Percentiles rank a stretch among this genome's conserved stretches.
phyloP scores from a whole-genome alignment of 108 stramenopile genomes.

The Cyclotella cryptica region DNA sequence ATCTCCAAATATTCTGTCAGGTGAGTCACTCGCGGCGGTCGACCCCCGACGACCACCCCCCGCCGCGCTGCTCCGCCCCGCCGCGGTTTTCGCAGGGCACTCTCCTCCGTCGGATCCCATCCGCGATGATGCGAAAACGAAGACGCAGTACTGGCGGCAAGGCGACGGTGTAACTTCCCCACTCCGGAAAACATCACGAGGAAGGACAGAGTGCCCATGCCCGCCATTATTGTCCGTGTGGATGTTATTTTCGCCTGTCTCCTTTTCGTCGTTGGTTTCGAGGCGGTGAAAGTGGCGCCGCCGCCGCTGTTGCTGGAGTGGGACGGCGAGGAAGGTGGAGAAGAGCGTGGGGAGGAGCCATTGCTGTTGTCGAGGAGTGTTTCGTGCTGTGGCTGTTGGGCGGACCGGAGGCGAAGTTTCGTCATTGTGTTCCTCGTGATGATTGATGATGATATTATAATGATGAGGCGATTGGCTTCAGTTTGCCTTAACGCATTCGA shows the following conservation, averaged over 20 bases:
- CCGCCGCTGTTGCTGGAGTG: background rate
- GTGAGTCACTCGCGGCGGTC: too few relatives aligned
- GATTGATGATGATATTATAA: too few relatives aligned
- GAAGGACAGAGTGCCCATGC: background rate
- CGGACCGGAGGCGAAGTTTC: background rate
- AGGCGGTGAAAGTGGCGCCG: background rate
- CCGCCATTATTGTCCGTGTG: background rate
- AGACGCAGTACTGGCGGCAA: background rate
- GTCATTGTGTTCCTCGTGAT: background rate
- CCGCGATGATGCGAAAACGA: background rate
- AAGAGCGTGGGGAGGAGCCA: background rate
- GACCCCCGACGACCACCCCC: too few relatives aligned
- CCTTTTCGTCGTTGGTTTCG: background rate
- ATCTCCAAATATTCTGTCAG: background rate
- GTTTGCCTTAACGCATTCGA: too few relatives aligned
- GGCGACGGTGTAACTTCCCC: background rate
- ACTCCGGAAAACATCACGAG: background rate
- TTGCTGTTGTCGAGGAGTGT: background rate
- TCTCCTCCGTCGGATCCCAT: background rate
- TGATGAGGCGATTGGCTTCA: too few relatives aligned
- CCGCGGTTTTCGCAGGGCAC: background rate
- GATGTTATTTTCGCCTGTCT: background rate
- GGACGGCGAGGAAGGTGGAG: background rate
- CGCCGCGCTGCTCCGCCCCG: background rate
- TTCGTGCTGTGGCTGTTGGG: slow-evolving; percentile 2